Percentiles rank a stretch among this genome's conserved stretches.
These are phyloP conservation scores for Pogostemon cablin DNA, from an alignment of 257 asterid genomes.

Conservation along the genomic window DNA sequence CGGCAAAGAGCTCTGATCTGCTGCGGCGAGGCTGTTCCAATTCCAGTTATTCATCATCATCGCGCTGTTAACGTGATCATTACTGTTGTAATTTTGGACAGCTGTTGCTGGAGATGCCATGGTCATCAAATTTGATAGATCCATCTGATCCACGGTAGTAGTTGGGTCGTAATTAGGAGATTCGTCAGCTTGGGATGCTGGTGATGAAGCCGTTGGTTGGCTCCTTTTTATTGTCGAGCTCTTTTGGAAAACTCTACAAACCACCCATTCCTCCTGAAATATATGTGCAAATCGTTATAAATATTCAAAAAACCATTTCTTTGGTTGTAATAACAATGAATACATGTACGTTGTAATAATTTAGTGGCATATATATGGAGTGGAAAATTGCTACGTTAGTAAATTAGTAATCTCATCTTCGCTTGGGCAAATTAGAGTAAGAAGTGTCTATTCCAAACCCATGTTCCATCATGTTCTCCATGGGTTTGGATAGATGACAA, in stretches of 20 bases:
- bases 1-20: constrained; percentile 39
- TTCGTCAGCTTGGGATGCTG: constrained; percentile 56
- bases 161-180: constrained; percentile 49
- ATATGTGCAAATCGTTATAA: not conserved
- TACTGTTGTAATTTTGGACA: constrained; percentile 38
- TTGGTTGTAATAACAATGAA: too few species aligned
- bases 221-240: constrained; percentile 55
- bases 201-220: constrained; percentile 56
- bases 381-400: too few species aligned
- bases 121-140: constrained; percentile 46
- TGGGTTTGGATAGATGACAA: too few species aligned
- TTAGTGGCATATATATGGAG: too few species aligned
- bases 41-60: constrained; percentile 26
- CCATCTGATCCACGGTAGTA: constrained; percentile 53
- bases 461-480: too few species aligned
- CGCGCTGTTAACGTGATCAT: constrained; percentile 16
- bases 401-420: too few species aligned
- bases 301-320: too few species aligned
- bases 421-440: too few species aligned
- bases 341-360: too few species aligned
- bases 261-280: constrained; percentile 87
- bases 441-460: too few species aligned
- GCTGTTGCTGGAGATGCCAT: constrained; percentile 34
- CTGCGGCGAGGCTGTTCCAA: constrained; percentile 37
- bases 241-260: constrained; percentile 80